These are phyloP conservation scores for Lachnellula cervina DNA, from an alignment of 2,329 filamentous ascomycete genomes.

Conservation along the genomic window DNA sequence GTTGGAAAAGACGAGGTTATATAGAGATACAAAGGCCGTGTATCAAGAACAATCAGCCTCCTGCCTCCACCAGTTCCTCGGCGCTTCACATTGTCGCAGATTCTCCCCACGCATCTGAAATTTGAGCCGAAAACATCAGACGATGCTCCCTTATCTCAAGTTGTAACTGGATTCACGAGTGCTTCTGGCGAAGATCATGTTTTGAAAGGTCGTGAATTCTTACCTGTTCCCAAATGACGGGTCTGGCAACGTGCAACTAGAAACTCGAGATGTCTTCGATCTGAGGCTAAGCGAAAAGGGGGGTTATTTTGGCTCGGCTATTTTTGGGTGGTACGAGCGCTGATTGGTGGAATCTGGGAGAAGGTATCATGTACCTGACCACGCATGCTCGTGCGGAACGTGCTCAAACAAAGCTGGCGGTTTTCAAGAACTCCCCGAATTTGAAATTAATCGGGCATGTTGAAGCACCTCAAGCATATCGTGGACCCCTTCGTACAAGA, in stretches of 20 bases:
- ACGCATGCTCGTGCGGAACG: not conserved
- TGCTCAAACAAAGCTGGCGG: not conserved
- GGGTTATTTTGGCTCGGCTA: not conserved
- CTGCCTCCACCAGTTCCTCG: not conserved
- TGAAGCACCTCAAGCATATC: not conserved
- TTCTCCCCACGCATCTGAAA: constrained; percentile 1
- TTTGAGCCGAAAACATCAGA: constrained; percentile 9
- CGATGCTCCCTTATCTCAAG: constrained; percentile 1
- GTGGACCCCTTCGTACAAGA: not conserved
- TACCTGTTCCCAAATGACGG: not conserved
- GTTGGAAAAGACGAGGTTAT: constrained; percentile 6
- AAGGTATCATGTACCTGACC: not conserved
- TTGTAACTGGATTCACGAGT: constrained; percentile 3
- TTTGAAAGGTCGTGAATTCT: not conserved
- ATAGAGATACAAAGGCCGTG: not conserved
- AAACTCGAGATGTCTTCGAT: constrained; percentile 8
- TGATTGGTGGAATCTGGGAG: constrained; percentile 13
- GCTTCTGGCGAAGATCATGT: constrained; percentile 6
- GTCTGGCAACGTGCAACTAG: constrained; percentile 4
- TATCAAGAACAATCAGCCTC: not conserved
- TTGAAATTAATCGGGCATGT: not conserved
- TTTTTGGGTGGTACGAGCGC: not conserved
- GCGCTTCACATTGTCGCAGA: not conserved
- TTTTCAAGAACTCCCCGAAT: not conserved
- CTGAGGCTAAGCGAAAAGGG: constrained; percentile 8